Evolutionary conservation across 164 flowering plant genomes (phyloP).

Genomic region (Annona squamosa): DNA sequence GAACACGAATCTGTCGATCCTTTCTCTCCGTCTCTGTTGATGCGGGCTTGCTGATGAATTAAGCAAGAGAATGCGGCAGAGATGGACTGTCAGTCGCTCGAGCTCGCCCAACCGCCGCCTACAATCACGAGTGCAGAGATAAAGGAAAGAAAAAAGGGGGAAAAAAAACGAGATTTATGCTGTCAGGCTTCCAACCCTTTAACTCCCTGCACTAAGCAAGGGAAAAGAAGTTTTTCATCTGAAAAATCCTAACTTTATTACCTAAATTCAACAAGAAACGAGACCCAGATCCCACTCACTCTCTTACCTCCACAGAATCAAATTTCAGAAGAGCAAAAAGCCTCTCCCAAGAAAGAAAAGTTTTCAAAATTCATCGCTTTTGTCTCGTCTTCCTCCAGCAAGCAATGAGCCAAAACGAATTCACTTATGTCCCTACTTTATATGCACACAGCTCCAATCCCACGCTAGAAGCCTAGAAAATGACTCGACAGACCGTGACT

Average conservation of each 20-base stretch:
- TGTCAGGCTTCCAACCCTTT: slow-evolving; percentile 15
- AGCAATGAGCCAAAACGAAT: neutral
- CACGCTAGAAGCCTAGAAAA: no score
- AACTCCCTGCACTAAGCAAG: slow-evolving; percentile 6
- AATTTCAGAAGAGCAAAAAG: neutral
- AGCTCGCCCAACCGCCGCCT: slow-evolving; percentile 1
- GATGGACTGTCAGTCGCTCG: slow-evolving; percentile 30
- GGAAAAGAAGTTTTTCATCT: neutral
- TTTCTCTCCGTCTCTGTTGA: slow-evolving; percentile 8
- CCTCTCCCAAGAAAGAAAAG: neutral
- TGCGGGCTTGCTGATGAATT: slow-evolving; percentile 23
- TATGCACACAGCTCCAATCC: no score
- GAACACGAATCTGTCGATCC: slow-evolving; percentile 23
- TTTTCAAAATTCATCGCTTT: no score
- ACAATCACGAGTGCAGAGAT: slow-evolving; percentile 11
- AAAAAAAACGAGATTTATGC: slow-evolving; percentile 6
- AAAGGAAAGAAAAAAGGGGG: slow-evolving; percentile 3
- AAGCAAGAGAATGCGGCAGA: slow-evolving; percentile 27
- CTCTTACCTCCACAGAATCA: neutral
- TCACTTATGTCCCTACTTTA: no score
- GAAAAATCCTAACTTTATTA: neutral
- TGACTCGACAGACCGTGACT: no score
- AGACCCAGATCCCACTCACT: slow-evolving; percentile 6
- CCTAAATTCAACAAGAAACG: neutral
- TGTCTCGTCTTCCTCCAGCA: neutral